Percentiles rank a stretch among this genome's conserved stretches.
These are phyloP conservation scores for Ogataea pilisensis DNA, from an alignment of 805 yeast species.

Conservation along the genomic window DNA sequence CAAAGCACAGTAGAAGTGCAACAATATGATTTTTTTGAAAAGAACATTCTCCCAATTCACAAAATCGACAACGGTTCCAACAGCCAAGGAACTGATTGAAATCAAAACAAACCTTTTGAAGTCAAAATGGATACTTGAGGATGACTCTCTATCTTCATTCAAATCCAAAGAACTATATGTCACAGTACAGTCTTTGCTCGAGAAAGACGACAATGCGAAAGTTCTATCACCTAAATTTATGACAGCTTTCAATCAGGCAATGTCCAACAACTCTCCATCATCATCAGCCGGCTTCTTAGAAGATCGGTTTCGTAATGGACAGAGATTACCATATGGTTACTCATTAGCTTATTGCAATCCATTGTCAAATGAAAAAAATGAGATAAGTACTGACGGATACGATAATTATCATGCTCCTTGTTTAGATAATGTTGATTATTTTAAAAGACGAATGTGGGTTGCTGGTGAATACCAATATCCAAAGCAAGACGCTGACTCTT, in stretches of 20 bases:
- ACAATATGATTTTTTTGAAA: background rate
- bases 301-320: constrained; percentile 16
- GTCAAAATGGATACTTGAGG: constrained; percentile 22
- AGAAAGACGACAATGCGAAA: background rate
- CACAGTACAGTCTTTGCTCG: constrained; percentile 25
- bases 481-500: background rate
- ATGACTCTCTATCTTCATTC: constrained; percentile 27
- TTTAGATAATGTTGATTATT: constrained; percentile 26
- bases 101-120: constrained; percentile 13
- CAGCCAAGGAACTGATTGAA: constrained; percentile 3
- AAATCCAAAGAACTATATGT: constrained; percentile 25
- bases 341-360: constrained; percentile 71
- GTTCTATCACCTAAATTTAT: constrained; percentile 9
- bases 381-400: constrained; percentile 70
- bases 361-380: constrained; percentile 35
- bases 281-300: constrained; percentile 4
- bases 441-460: constrained; percentile 72
- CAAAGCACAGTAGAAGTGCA: background rate
- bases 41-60: constrained; percentile 5
- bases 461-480: constrained; percentile 41
- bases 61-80: constrained; percentile 4
- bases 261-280: background rate
- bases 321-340: constrained; percentile 45
- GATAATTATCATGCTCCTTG: constrained; percentile 72
- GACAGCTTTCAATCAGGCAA: constrained; percentile 3